Conservation (phyloP, 371 early-diverging fungal genomes). For the Saksenaea vasiformis region DNA sequence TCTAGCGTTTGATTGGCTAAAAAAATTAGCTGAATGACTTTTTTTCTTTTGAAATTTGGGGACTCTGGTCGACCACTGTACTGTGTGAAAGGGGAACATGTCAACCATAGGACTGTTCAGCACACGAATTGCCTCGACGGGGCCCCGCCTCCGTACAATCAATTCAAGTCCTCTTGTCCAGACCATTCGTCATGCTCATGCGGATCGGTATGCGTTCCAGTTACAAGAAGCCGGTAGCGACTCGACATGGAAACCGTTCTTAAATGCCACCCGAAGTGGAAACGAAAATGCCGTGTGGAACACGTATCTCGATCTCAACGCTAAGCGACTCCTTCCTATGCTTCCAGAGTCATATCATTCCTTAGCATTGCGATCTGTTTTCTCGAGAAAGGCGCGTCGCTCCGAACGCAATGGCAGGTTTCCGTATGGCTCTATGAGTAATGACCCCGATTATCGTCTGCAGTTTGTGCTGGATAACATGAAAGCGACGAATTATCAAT, state of each 20-base stretch:
- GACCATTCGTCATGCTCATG: slow-evolving; percentile 6
- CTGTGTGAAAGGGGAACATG: background rate
- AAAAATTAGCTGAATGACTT: no score
- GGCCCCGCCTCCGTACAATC: background rate
- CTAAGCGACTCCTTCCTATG: slow-evolving; percentile 20
- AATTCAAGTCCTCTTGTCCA: background rate
- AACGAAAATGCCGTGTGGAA: slow-evolving; percentile 44
- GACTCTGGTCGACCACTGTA: no score
- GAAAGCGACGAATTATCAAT: slow-evolving; percentile 15
- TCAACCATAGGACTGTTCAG: background rate
- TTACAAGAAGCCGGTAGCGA: background rate
- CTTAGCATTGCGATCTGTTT: slow-evolving; percentile 31
- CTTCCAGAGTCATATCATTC: slow-evolving; percentile 32
- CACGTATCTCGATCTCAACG: slow-evolving; percentile 28
- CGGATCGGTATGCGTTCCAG: background rate
- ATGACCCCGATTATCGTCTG: slow-evolving; percentile 30
- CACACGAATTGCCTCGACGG: background rate
- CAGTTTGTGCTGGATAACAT: slow-evolving; percentile 29
- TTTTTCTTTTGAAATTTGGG: no score
- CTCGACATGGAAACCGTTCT: slow-evolving; percentile 12
- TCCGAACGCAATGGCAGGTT: slow-evolving; percentile 28
- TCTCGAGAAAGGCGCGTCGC: background rate
- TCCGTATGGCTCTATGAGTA: slow-evolving; percentile 26
- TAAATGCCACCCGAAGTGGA: slow-evolving; percentile 31
- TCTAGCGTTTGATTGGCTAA: no score